Base-by-base conservation (phyloP, 1,284 basidiomycete genomes). In the Heliocybe sulcata region DNA sequence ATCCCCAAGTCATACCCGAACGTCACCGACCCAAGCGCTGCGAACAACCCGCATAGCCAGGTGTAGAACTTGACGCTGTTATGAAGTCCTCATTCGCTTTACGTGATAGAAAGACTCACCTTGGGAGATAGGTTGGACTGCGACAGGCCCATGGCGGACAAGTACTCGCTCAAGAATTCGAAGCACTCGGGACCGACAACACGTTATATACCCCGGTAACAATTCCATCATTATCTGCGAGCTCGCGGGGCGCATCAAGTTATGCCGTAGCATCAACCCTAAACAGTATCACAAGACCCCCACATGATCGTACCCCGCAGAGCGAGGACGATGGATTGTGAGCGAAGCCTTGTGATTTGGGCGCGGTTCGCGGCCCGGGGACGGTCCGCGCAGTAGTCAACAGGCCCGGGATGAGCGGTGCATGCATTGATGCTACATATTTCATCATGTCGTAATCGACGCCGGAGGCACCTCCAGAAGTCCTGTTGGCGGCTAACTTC, bases 21-120 rank as follows among this genome's bases (percentile, higher is more conserved):
- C 22, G 65, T 63, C 19, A 60, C 57, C 35, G 60, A 59, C 57
- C 70, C 60, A 35, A 74, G 69, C 66, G 56, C 72, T 11, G 78
- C 82, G 58, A 85, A 85, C 54, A 81, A 71, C 25, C 81, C 82
- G 61, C 81, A 83, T 4, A 83, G 69, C 74, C 81, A 82, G n/a
- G 80, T 82, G 65, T 82, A 83, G 20, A 77, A 47, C 45, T 47
- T 9, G n/a, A n/a, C n/a, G n/a, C n/a, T n/a, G n/a, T 35, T 9
- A 16, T 9, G 33, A 16, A 9, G 33, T 35, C 9, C 9, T 9
- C 9, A 35, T 35, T 9, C 33, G 33, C 9, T 16, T 35, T 9
- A 9, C 33, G 16, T 35, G 33, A 9, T 35, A 35, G 9, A 35
- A 35, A 35, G 33, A 35, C 33, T 35, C 33, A 35, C 33, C 33